A percentile compares a stretch with the other conserved stretches of the same genome.
phyloP scores from a whole-genome alignment of 495 filamentous ascomycete species.

The Geoglossum glabrum region DNA sequence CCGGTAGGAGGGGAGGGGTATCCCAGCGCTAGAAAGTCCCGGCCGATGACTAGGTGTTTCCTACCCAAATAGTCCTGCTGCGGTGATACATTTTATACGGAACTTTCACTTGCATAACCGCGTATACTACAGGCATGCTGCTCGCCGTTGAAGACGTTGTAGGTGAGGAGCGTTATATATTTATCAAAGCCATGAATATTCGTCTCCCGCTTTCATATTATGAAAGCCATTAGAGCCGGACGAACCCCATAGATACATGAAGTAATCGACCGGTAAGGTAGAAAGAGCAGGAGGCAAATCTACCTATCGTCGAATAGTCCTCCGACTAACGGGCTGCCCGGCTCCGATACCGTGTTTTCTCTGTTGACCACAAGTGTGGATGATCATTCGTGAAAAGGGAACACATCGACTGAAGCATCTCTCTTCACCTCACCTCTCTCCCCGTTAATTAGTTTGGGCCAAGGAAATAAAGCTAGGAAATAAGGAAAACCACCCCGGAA shows the following conservation, averaged over 20 bases:
- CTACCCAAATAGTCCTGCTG: too few species aligned
- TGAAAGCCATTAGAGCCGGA: background rate
- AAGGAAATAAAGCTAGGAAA: conserved; percentile 2
- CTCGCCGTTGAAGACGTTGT: background rate
- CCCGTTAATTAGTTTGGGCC: background rate
- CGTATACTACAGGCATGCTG: too few species aligned
- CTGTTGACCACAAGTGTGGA: background rate
- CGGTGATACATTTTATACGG: too few species aligned
- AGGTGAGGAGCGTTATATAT: background rate
- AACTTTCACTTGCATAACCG: too few species aligned
- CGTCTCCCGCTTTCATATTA: too few species aligned
- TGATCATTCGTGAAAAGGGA: background rate
- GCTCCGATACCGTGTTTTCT: background rate
- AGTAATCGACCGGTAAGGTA: background rate
- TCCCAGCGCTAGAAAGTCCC: background rate
- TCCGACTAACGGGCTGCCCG: background rate
- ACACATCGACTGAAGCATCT: conserved; percentile 1
- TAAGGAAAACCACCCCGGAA: conserved; percentile 1
- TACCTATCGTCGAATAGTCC: background rate
- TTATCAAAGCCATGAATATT: background rate
- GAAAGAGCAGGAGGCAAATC: background rate
- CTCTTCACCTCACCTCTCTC: conserved; percentile 1
- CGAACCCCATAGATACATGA: background rate
- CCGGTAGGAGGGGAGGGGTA: too few species aligned
- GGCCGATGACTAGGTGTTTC: background rate